phyloP scores from a whole-genome alignment of 1,284 basidiomycete genomes.

The Termitomyces sp. region DNA sequence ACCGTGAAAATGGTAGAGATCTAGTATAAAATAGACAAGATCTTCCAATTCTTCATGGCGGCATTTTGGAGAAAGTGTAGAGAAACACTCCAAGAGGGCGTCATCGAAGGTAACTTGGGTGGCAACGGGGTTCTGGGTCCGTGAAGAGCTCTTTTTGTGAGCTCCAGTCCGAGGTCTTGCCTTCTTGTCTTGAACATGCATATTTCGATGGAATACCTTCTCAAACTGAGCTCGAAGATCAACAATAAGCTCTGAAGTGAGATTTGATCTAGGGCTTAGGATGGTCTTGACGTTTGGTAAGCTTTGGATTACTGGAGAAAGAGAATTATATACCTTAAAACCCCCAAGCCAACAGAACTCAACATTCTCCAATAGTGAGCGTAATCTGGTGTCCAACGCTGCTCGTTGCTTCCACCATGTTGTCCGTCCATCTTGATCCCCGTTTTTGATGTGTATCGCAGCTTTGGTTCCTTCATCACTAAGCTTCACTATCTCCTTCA shows the following conservation, averaged over 20 bases:
- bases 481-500: conserved; percentile 72
- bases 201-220: conserved; percentile 65
- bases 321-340: conserved; percentile 71
- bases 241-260: conserved; percentile 42
- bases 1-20: conserved; percentile 91
- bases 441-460: conserved; percentile 65
- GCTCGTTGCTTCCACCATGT: conserved; percentile 85
- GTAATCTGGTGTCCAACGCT: conserved; percentile 73
- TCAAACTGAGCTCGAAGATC: conserved; percentile 67
- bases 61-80: conserved; percentile 75
- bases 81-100: conserved; percentile 79
- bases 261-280: conserved; percentile 50
- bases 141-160: conserved; percentile 34
- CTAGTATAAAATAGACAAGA: conserved; percentile 89
- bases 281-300: conserved; percentile 53
- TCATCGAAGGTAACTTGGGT: conserved; percentile 61
- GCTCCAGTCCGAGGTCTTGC: conserved; percentile 25
- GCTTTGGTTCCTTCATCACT: conserved; percentile 76
- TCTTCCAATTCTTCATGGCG: conserved; percentile 95
- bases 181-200: conserved; percentile 59
- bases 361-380: conserved; percentile 75
- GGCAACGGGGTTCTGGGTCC: conserved; percentile 38
- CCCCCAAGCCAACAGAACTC: conserved; percentile 97
- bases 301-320: background rate
- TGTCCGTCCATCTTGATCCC: conserved; percentile 58